These are phyloP conservation scores for Phaeosphaeria sp. DNA, from an alignment of 2,329 filamentous ascomycete species.

Conservation along the genomic window DNA sequence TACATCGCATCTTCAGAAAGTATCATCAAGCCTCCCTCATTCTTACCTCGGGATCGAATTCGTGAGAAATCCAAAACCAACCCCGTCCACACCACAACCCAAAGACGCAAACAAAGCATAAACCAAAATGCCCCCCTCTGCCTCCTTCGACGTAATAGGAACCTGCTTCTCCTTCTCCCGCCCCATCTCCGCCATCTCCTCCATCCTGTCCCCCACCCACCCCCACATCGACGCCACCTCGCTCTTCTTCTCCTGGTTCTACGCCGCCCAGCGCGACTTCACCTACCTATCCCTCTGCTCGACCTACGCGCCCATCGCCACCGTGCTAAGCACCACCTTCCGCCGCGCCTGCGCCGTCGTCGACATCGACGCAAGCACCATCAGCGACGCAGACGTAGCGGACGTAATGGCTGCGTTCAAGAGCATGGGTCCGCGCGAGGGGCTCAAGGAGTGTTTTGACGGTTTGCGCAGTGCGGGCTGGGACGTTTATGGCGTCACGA, in stretches of 20 bases:
- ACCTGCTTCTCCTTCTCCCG: slow-evolving; percentile 29
- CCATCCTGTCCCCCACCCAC: slow-evolving; percentile 13
- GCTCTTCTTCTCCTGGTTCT: slow-evolving; percentile 37
- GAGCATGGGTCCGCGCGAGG: slow-evolving; percentile 24
- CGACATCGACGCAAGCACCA: slow-evolving; percentile 19
- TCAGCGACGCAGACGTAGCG: slow-evolving; percentile 25
- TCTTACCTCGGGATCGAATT: no score
- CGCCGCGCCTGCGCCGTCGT: slow-evolving; percentile 26
- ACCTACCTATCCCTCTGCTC: slow-evolving; percentile 27
- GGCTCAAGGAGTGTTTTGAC: slow-evolving; percentile 29
- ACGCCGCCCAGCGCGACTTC: slow-evolving; percentile 35
- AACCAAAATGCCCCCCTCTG: slow-evolving; percentile 23
- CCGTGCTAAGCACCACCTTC: slow-evolving; percentile 25
- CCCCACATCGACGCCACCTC: slow-evolving; percentile 23
- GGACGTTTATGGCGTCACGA: slow-evolving; percentile 33
- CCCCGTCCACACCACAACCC: neutral
- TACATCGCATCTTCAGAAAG: no score
- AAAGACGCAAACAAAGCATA: neutral
- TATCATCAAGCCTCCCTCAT: no score
- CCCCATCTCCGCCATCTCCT: slow-evolving; percentile 23
- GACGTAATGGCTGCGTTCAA: slow-evolving; percentile 31
- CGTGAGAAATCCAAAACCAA: no score
- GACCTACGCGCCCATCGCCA: slow-evolving; percentile 29
- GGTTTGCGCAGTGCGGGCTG: slow-evolving; percentile 23
- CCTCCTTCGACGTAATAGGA: slow-evolving; percentile 35